Percentiles rank a stretch among this genome's conserved stretches.
phyloP scores from a whole-genome alignment of 345 rosid genomes.

The Ceriops tagal region DNA sequence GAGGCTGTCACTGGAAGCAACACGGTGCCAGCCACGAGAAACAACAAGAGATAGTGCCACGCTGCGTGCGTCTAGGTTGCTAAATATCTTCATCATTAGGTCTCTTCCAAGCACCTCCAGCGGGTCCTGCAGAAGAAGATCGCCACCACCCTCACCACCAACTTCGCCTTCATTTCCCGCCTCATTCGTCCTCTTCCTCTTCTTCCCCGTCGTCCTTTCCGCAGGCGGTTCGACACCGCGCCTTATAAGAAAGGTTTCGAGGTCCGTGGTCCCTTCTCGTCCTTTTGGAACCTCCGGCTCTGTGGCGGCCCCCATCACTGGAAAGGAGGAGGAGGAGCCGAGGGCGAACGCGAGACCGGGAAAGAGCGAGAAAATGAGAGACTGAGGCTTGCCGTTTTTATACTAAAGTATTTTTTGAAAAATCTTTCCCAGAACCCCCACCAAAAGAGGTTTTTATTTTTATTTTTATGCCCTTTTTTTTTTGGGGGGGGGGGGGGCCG shows the following conservation, averaged over 20 bases:
- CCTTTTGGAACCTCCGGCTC: neutral
- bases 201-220: constrained; percentile 9
- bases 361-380: no score
- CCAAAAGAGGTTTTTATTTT: no score
- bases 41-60: constrained; percentile 53
- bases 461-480: neutral
- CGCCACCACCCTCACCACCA: constrained; percentile 11
- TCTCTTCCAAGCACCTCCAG: constrained; percentile 51
- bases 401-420: no score
- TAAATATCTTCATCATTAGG: constrained; percentile 46
- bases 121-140: constrained; percentile 31
- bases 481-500: neutral
- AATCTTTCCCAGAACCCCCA: no score
- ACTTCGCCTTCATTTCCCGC: neutral
- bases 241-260: neutral
- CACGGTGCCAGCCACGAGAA: constrained; percentile 48
- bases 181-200: constrained; percentile 16
- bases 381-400: no score
- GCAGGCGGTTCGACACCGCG: neutral
- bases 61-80: constrained; percentile 63
- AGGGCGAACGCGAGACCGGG: neutral
- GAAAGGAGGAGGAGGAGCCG: neutral
- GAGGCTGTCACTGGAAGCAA: constrained; percentile 50
- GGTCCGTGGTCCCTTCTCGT: neutral
- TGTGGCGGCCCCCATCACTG: neutral